These are phyloP conservation scores for Tetrapyrgos nigripes DNA, from an alignment of 1,284 basidiomycete genomes.

Conservation along the genomic window DNA sequence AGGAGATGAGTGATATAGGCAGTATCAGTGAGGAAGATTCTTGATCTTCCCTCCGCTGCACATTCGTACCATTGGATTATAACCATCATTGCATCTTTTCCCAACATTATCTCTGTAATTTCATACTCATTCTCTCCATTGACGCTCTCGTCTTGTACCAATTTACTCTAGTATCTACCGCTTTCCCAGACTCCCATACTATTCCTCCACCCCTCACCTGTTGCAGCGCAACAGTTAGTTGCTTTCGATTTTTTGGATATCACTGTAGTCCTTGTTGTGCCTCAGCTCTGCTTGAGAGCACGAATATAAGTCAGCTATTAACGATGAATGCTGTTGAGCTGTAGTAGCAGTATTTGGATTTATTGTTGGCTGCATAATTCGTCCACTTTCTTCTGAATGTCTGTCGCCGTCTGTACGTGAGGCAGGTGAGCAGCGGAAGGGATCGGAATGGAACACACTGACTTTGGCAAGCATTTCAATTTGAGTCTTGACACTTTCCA, in stretches of 20 bases:
- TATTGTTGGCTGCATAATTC: slow-evolving; percentile 62
- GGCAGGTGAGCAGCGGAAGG: slow-evolving; percentile 10
- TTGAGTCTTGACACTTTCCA: slow-evolving; percentile 76
- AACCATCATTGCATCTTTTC: slow-evolving; percentile 12
- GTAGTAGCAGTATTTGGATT: slow-evolving; percentile 25
- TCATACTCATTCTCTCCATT: slow-evolving; percentile 2
- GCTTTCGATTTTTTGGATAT: slow-evolving; percentile 22
- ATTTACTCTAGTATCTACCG: neutral
- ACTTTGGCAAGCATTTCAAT: slow-evolving; percentile 80
- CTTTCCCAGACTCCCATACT: neutral
- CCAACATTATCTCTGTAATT: slow-evolving; percentile 7
- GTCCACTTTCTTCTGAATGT: slow-evolving; percentile 48
- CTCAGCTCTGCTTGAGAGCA: neutral
- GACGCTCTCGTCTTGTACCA: slow-evolving; percentile 1
- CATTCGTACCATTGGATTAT: slow-evolving; percentile 13
- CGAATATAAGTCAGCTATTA: neutral
- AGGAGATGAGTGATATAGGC: slow-evolving; percentile 92
- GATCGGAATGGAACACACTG: slow-evolving; percentile 9
- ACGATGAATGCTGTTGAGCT: neutral
- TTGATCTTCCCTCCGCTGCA: slow-evolving; percentile 24
- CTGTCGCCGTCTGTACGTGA: slow-evolving; percentile 19
- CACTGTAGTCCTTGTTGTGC: slow-evolving; percentile 18
- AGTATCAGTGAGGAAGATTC: slow-evolving; percentile 83
- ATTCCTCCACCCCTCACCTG: slow-evolving; percentile 1
- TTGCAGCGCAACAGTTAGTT: slow-evolving; percentile 13